Evolutionary conservation across 768 basidiomycete species (phyloP).

Genomic region (Naganishia antarctica): DNA sequence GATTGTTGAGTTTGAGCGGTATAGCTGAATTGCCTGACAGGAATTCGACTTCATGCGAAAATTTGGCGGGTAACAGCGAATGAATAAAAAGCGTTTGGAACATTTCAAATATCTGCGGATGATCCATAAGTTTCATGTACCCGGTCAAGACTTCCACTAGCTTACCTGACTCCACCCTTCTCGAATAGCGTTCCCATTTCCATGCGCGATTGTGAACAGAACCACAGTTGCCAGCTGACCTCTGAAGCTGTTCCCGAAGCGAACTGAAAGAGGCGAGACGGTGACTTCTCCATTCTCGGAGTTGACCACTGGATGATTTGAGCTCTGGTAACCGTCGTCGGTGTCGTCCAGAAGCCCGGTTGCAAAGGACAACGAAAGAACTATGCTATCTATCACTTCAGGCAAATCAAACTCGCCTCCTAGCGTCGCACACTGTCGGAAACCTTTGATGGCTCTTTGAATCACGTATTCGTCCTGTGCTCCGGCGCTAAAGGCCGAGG

Average conservation of each 20-base stretch:
- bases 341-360: conserved; percentile 75
- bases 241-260: conserved; percentile 90
- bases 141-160: background rate
- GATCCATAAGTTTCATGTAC: background rate
- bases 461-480: conserved; percentile 97
- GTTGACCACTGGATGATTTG: conserved; percentile 78
- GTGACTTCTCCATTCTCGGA: conserved; percentile 85
- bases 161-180: conserved; percentile 86
- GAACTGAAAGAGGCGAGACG: conserved; percentile 83
- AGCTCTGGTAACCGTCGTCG: conserved; percentile 56
- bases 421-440: conserved; percentile 89
- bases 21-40: conserved; percentile 90
- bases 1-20: conserved; percentile 72
- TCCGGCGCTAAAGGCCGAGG: conserved; percentile 82
- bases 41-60: conserved; percentile 98
- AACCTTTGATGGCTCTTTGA: conserved; percentile 89
- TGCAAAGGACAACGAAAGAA: conserved; percentile 83
- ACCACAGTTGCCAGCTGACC: conserved; percentile 95
- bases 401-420: conserved; percentile 83
- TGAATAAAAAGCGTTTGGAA: conserved; percentile 93
- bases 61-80: conserved; percentile 77
- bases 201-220: conserved; percentile 93
- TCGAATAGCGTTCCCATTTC: conserved; percentile 85
- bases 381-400: conserved; percentile 95
- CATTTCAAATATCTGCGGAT: conserved; percentile 86